These are phyloP conservation scores for Ballota nigra DNA, from an alignment of 257 asterid species.

Conservation along the genomic window DNA sequence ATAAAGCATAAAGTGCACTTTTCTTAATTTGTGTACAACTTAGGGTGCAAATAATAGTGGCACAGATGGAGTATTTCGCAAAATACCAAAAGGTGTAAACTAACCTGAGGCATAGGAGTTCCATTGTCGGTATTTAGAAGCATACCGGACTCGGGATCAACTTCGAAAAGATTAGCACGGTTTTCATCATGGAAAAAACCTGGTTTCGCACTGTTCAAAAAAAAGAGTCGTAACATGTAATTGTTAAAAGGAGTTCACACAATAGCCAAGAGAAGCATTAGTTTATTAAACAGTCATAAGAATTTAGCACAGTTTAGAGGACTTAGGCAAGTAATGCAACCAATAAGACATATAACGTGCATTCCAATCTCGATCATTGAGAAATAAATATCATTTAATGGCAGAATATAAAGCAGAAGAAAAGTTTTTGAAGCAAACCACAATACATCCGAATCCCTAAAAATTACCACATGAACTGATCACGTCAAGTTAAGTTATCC, in stretches of 20 bases:
- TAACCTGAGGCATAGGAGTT: slow-evolving; percentile 94
- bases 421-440: background rate
- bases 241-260: slow-evolving; percentile 20
- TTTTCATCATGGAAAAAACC: slow-evolving; percentile 90
- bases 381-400: background rate
- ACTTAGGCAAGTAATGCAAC: slow-evolving; percentile 8
- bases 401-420: slow-evolving; percentile 16
- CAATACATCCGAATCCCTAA: background rate
- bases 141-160: slow-evolving; percentile 84
- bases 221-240: slow-evolving; percentile 10
- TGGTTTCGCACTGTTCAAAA: slow-evolving; percentile 82
- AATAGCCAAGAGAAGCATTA: slow-evolving; percentile 10
- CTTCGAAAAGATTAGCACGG: slow-evolving; percentile 87
- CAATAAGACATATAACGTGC: slow-evolving; percentile 1
- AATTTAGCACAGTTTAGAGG: slow-evolving; percentile 13
- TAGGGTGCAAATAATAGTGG: too few species aligned
- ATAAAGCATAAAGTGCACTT: too few species aligned
- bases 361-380: background rate
- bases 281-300: slow-evolving; percentile 20
- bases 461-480: slow-evolving; percentile 3
- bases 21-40: too few species aligned
- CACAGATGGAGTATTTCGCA: too few species aligned
- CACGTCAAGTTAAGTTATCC: background rate
- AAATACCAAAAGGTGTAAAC: slow-evolving; percentile 26
- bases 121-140: slow-evolving; percentile 94